Conservation (phyloP, 2,329 filamentous ascomycete species). For the Xylariales sp. region DNA sequence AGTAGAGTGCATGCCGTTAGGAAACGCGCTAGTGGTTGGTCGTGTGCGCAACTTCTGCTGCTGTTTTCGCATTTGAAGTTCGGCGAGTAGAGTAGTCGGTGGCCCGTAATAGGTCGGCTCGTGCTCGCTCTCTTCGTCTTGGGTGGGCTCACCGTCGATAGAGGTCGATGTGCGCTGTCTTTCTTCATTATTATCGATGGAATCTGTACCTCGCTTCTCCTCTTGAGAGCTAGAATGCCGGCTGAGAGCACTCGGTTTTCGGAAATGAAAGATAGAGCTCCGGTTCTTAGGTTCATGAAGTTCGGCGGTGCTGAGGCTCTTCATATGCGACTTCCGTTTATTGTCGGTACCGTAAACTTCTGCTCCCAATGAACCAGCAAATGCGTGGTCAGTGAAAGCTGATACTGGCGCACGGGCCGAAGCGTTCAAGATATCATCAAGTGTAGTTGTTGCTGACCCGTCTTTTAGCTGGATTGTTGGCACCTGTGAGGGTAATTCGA, state of each 20-base stretch:
- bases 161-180: slow-evolving; percentile 43
- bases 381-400: slow-evolving; percentile 91
- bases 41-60: slow-evolving; percentile 85
- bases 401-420: slow-evolving; percentile 87
- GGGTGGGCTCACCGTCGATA: slow-evolving; percentile 49
- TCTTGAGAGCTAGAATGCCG: slow-evolving; percentile 44
- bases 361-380: slow-evolving; percentile 78
- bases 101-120: slow-evolving; percentile 71
- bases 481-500: slow-evolving; percentile 73
- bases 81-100: slow-evolving; percentile 91
- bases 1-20: slow-evolving; percentile 89
- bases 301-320: slow-evolving; percentile 43
- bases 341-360: slow-evolving; percentile 77
- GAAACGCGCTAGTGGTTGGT: slow-evolving; percentile 69
- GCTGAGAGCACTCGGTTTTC: slow-evolving; percentile 54
- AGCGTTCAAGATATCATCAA: slow-evolving; percentile 92
- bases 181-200: slow-evolving; percentile 44
- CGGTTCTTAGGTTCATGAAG: slow-evolving; percentile 56
- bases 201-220: slow-evolving; percentile 39
- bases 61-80: slow-evolving; percentile 89
- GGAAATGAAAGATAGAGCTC: slow-evolving; percentile 62
- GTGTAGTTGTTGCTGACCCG: slow-evolving; percentile 86
- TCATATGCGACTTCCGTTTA: slow-evolving; percentile 58
- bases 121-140: slow-evolving; percentile 55
- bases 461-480: slow-evolving; percentile 71